Base-by-base conservation (phyloP, 116 monocot genomes). In the Papilionanthe hybrid region DNA sequence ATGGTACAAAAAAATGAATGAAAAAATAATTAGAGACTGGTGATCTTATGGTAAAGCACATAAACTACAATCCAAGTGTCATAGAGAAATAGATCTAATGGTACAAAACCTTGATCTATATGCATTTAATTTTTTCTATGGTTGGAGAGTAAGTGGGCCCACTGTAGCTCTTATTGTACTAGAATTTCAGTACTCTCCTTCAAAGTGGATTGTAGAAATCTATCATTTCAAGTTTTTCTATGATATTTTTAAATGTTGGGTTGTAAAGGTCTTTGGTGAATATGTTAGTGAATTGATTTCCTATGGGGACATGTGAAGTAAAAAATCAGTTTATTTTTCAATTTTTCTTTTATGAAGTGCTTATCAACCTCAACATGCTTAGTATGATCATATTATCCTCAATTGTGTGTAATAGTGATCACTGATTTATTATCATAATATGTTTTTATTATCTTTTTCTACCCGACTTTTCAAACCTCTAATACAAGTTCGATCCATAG, bases 301-400 rank as follows among this genome's bases (percentile, higher is more conserved):
- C 23, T 10, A 32, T 42, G 43, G 32, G 73, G 17, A 73, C 73
- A 73, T 42, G 43, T 19, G 73, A 12, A 73, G 20, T 73, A 3
- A 3, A 43, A 3, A 32, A 42, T 42, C 42, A 7, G 11, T 37
- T 73, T 41, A 17, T 42, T 19, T 41, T 41, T 20, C n/a, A n/a
- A n/a, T 5, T 73, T 42, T 19, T 73, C 8, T 42, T 42, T 73
- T 12, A 42, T 73, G 20, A 41, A 73, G 42, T 73, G 73, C 37
- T 41, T 41, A 41, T 73, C 42, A 37, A 73, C 42, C 20, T 73
- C 73, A 42, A 73, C 41, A 73, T 73, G 73, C 20, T 73, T 73
- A 17, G 73, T 73, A 4, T 12, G 29, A 12, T 73, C 73, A 41
- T 73, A 42, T 42, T 73, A 42, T 19, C 42, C 73, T 41, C 42